Evolutionary conservation across 306 rosid species (phyloP), one percentile per base, ranked within the genome.

Genomic region (Quercus alba): DNA sequence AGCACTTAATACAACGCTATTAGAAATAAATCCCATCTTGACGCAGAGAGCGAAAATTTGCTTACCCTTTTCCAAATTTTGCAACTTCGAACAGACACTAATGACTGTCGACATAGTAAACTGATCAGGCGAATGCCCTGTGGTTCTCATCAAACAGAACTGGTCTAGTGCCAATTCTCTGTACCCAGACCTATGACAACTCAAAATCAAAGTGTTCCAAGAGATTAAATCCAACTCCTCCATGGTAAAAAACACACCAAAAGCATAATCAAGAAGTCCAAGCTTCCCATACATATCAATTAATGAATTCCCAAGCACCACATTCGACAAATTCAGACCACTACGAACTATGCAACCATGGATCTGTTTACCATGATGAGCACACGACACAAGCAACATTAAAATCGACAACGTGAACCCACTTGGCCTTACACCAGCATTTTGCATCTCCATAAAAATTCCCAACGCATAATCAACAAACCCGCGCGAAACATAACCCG

Each of bases 151-250:
- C 17, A 56, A 56, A 82, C 72, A 56, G 77, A 94, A 91, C 81
- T 83, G 91, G 77, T 85, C 77, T 25, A 94, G 26, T 70, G 97
- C 94, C 84, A 88, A 75, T 72, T 88, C 85, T 14, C 67, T 88
- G 46, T 63, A 41, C 56, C 92, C 98, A 17, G 91, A 81, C 77
- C 85, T 87, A 81, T 84, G 89, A 83, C 89, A 91, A 30, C 85
- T 86, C 86, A 80, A 91, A 68, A 92, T 94, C 84, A 92, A 84
- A 77, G 94, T 83, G 78, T 92, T 94, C 97, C 98, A 92, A 31
- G 98, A 81, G 79, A 92, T 86, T 55, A 82, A 18, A 84, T 94
- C 97, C 55, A 88, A 81, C 72, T 86, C 71, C 80, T 85, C 81
- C 98, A 90, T 91, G 18, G 86, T 83, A 75, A 63, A 79, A 86